Evolutionary conservation across 2,329 filamentous ascomycete genomes (phyloP), one percentile per base, ranked within the genome.

Genomic region (Botrytis sinoallii): DNA sequence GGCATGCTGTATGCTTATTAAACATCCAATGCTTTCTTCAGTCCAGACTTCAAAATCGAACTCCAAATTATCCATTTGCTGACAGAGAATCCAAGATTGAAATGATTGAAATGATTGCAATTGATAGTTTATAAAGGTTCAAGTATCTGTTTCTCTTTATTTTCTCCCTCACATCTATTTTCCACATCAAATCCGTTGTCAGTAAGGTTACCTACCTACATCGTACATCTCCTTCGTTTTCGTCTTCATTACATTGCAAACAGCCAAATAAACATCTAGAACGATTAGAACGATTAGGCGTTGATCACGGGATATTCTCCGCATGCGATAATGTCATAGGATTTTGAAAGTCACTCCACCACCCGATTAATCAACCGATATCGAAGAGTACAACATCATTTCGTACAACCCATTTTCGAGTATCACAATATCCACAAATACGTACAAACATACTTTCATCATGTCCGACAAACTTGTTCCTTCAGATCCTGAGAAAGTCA

Each of bases 401-500:
- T 55, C 38, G 48, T 10, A 68, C 48, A 14, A 40, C 35, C 25
- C 29, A 14, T 35, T 25, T 57, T 10, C 32, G 20, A 42, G 20
- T 4, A 65, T 29, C 29, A 71, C 42, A 65, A 29, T 14, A 71
- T 44, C n/a, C n/a, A 32, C 59, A 32, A 8, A 42, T 25, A 1
- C 10, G 7, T 46, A 42, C 22, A 63, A 20, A 64, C 25, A 55
- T 14, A 71, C n/a, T 63, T 22, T 57, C 69, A 77, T 52, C 2
- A 91, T 91, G 89, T 88, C 89, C 72, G 85, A 86, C 12, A 88
- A 90, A 79, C 87, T 93, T 72, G 87, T 93, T 73, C 91, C 92
- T 7, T 79, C 84, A 25, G 91, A 95, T 79, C 94, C 95, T 20
- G 88, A 90, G 29, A 89, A 93, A 80, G 91, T 96, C 76, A 97